These are phyloP conservation scores for Colletotrichum sidae DNA, from an alignment of 2,329 filamentous ascomycete species.

Conservation along the genomic window DNA sequence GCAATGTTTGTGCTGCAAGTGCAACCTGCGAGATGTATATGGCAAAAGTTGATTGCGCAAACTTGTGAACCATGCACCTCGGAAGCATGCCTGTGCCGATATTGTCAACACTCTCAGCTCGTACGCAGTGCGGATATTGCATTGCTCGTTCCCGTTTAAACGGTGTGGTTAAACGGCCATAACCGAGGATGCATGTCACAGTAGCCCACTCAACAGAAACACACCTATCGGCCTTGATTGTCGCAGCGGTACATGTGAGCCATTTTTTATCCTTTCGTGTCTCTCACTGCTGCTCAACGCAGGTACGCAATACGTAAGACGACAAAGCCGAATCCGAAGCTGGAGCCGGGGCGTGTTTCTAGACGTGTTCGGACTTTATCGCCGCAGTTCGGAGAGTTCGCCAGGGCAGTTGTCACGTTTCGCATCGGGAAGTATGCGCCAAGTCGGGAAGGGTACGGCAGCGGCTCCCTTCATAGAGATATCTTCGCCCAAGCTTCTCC, in stretches of 20 bases:
- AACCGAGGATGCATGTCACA: conserved; percentile 9
- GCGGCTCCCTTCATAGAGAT: conserved; percentile 16
- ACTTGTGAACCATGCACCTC: conserved; percentile 16
- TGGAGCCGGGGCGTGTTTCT: not conserved
- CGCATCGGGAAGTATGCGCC: conserved; percentile 30
- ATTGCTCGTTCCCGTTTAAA: too few species aligned
- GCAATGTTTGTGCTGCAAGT: conserved; percentile 3
- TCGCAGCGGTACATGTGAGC: too few species aligned
- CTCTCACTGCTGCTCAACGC: not conserved
- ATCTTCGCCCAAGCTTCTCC: not conserved
- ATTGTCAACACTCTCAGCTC: not conserved
- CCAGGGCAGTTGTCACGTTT: conserved; percentile 31
- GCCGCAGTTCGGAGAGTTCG: conserved; percentile 24
- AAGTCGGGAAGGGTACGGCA: conserved; percentile 16
- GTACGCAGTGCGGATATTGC: not conserved
- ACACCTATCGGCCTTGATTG: conserved; percentile 7
- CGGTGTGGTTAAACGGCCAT: not conserved
- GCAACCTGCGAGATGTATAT: not conserved
- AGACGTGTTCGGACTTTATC: not conserved
- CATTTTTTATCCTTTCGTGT: not conserved
- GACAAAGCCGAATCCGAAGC: not conserved
- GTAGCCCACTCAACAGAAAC: not conserved
- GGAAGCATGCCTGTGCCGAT: not conserved
- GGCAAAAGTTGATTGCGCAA: conserved; percentile 21
- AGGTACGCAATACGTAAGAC: too few species aligned